phyloP scores from a whole-genome alignment of 768 basidiomycete species.

The Termitomyces sp. region DNA sequence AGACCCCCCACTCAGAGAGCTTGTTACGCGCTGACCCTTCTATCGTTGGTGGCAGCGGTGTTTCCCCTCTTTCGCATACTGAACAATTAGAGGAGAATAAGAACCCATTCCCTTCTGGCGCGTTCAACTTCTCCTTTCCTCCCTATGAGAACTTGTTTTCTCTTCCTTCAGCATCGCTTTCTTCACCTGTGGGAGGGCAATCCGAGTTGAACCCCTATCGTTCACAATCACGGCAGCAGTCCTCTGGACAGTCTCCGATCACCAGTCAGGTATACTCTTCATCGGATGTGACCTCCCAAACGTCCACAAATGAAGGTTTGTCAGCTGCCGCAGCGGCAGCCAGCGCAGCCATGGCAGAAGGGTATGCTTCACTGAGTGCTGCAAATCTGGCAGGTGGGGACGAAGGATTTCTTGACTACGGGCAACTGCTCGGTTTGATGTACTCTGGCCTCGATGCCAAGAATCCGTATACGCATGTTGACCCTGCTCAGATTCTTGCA shows the following conservation, averaged over 20 bases:
- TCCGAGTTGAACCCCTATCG: slow-evolving; percentile 12
- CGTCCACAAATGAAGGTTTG: slow-evolving; percentile 39
- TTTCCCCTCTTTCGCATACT: slow-evolving; percentile 13
- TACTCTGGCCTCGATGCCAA: slow-evolving; percentile 47
- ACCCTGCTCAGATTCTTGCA: slow-evolving; percentile 82
- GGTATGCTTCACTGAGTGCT: slow-evolving; percentile 62
- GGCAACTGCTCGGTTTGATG: slow-evolving; percentile 61
- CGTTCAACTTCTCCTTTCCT: slow-evolving; percentile 72
- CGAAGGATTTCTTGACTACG: slow-evolving; percentile 54
- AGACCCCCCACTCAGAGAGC: slow-evolving; percentile 75
- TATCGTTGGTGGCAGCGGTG: slow-evolving; percentile 34
- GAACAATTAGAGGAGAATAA: slow-evolving; percentile 30
- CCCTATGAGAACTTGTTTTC: slow-evolving; percentile 64
- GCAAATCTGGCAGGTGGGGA: slow-evolving; percentile 49
- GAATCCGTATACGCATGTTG: slow-evolving; percentile 73
- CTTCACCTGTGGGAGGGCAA: slow-evolving; percentile 16
- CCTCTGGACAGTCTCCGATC: slow-evolving; percentile 18
- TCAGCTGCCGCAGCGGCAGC: slow-evolving; percentile 63
- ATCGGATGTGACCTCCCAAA: slow-evolving; percentile 21
- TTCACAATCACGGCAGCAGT: slow-evolving; percentile 8
- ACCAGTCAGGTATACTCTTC: slow-evolving; percentile 17
- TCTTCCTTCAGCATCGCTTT: slow-evolving; percentile 27
- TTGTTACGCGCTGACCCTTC: slow-evolving; percentile 76
- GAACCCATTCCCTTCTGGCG: slow-evolving; percentile 58
- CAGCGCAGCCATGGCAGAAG: slow-evolving; percentile 66